These are phyloP conservation scores for Agroathelia rolfsii DNA, from an alignment of 1,284 basidiomycete genomes.

Conservation along the genomic window DNA sequence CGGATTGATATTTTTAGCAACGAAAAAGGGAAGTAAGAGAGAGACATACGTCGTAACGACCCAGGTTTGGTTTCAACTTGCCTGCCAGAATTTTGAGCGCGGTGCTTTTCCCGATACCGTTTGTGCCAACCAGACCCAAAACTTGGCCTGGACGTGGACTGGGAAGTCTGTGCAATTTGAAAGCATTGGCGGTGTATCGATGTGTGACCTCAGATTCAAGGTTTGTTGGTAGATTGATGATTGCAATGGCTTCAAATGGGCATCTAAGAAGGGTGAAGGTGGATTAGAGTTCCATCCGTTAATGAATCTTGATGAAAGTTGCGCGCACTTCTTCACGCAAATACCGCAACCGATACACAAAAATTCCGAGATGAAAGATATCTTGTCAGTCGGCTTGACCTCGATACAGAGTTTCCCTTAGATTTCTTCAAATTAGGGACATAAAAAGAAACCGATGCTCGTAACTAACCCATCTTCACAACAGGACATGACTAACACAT, in stretches of 20 bases:
- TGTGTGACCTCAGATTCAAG: conserved; percentile 91
- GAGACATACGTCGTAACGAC: conserved; percentile 72
- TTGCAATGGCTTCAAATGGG: conserved; percentile 94
- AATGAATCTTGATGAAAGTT: not conserved
- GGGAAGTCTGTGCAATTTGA: conserved; percentile 94
- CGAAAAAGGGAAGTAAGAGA: conserved; percentile 5
- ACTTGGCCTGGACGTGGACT: conserved; percentile 94
- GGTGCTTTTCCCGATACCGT: conserved; percentile 97
- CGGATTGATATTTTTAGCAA: conserved; percentile 9
- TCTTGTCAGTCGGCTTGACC: conserved; percentile 89
- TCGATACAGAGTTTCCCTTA: conserved; percentile 94
- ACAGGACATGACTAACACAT: conserved; percentile 81
- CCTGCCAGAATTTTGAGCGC: conserved; percentile 92
- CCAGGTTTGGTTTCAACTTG: conserved; percentile 90
- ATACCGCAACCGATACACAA: conserved; percentile 97
- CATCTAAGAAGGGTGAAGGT: conserved; percentile 65
- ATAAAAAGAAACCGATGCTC: not conserved
- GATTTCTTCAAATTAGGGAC: conserved; percentile 1
- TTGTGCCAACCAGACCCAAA: conserved; percentile 90
- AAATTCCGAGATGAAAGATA: conserved; percentile 95
- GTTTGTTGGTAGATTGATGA: conserved; percentile 96
- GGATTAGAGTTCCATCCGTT: conserved; percentile 1
- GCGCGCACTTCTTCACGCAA: conserved; percentile 91
- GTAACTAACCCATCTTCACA: conserved; percentile 86
- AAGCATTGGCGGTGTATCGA: conserved; percentile 93